phyloP scores from a whole-genome alignment of 495 filamentous ascomycete genomes.

The Talaromyces trachyspermus region DNA sequence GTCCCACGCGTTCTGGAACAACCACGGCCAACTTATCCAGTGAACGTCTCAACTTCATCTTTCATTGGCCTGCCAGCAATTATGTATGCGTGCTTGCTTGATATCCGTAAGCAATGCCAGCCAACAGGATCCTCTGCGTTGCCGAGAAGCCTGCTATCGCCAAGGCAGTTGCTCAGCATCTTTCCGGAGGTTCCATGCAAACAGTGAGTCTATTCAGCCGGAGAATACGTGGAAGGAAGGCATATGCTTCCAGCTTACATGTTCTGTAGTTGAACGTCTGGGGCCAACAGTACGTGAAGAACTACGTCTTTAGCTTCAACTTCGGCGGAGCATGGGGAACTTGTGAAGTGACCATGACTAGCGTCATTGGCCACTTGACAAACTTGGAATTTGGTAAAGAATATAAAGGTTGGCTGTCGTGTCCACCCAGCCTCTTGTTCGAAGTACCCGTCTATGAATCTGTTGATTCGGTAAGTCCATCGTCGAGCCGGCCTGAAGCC shows the following conservation, averaged over 20 bases:
- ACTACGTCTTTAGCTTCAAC: slow-evolving; percentile 84
- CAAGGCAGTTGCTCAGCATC: slow-evolving; percentile 83
- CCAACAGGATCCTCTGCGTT: slow-evolving; percentile 69
- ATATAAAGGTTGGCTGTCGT: slow-evolving; percentile 72
- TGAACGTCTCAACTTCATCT: not conserved
- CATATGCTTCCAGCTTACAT: slow-evolving; percentile 6
- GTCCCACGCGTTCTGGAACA: slow-evolving; percentile 8
- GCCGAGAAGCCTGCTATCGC: slow-evolving; percentile 97
- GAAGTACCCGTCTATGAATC: slow-evolving; percentile 64
- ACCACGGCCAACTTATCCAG: not conserved
- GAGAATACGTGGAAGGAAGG: not conserved
- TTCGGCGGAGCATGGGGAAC: slow-evolving; percentile 76
- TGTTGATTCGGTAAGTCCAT: slow-evolving; percentile 56
- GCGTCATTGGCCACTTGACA: slow-evolving; percentile 80
- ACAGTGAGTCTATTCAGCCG: slow-evolving; percentile 46
- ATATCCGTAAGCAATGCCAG: slow-evolving; percentile 3
- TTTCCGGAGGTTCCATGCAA: slow-evolving; percentile 65
- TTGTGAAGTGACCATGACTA: slow-evolving; percentile 85
- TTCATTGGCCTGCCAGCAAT: not conserved
- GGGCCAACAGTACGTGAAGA: slow-evolving; percentile 77
- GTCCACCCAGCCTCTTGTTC: slow-evolving; percentile 72
- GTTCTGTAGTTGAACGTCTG: slow-evolving; percentile 42
- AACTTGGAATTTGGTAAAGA: slow-evolving; percentile 59
- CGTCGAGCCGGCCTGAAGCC: too few species aligned
- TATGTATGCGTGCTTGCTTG: not conserved